Conservation (phyloP, 345 rosid genomes). For the Isatis tinctoria region DNA sequence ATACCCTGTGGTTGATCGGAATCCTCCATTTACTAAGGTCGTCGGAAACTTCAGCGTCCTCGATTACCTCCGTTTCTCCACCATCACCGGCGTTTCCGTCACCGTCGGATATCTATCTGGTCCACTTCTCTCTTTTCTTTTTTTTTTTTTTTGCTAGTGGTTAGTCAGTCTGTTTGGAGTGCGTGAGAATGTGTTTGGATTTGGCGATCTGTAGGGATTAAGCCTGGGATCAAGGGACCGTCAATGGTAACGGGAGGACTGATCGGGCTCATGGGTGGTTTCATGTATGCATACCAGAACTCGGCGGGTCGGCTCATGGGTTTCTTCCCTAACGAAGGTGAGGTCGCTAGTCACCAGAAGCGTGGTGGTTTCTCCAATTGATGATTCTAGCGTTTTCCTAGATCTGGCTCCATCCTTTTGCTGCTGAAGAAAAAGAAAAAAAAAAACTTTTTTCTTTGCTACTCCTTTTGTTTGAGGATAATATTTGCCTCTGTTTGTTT, state of each 20-base stretch:
- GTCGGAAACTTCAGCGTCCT: conserved; percentile 77
- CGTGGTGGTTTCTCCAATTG: conserved; percentile 39
- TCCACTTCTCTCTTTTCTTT: conserved; percentile 12
- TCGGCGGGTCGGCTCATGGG: conserved; percentile 96
- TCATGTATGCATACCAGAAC: conserved; percentile 99
- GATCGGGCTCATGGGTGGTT: conserved; percentile 97
- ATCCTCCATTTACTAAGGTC: conserved; percentile 76
- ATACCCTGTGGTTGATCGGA: conserved; percentile 81
- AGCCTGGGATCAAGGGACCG: conserved; percentile 86
- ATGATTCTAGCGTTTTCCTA: conserved; percentile 12
- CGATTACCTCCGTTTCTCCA: conserved; percentile 72
- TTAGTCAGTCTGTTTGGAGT: neutral
- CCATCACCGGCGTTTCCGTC: conserved; percentile 81
- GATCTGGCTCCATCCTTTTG: conserved; percentile 3
- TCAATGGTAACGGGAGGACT: conserved; percentile 98
- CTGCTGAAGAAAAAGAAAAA: neutral
- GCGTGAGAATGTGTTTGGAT: neutral
- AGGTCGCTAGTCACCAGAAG: conserved; percentile 69
- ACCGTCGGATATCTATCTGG: conserved; percentile 96
- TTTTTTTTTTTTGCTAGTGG: neutral
- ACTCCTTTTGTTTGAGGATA: neutral
- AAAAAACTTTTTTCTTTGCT: neutral
- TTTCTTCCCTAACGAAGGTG: conserved; percentile 83
- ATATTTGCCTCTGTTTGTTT: conserved; percentile 15
- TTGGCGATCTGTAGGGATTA: conserved; percentile 52